Percentiles rank a stretch among this genome's conserved stretches.
phyloP scores from a whole-genome alignment of 2,329 filamentous ascomycete species.

The Fusarium heterosporum region DNA sequence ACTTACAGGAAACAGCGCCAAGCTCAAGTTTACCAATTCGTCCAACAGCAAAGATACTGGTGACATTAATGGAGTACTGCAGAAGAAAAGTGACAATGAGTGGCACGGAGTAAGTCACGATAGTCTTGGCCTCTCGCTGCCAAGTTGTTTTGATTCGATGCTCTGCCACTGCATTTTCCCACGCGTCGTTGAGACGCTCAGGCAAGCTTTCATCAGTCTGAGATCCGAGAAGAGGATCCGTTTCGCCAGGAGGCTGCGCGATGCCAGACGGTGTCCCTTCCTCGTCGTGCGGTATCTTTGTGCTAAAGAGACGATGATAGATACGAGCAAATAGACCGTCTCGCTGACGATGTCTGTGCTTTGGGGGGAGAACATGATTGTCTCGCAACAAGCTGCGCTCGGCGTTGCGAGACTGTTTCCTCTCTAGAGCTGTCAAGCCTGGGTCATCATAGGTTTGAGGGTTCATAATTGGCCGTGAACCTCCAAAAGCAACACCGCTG shows the following conservation, averaged over 20 bases:
- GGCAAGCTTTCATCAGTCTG: slow-evolving; percentile 57
- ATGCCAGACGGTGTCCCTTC: slow-evolving; percentile 55
- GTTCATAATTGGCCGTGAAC: slow-evolving; percentile 76
- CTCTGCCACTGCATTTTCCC: slow-evolving; percentile 85
- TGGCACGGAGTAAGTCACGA: slow-evolving; percentile 77
- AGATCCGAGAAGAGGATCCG: slow-evolving; percentile 55
- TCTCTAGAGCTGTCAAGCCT: slow-evolving; percentile 65
- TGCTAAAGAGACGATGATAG: slow-evolving; percentile 67
- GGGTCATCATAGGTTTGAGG: slow-evolving; percentile 62
- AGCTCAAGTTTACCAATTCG: slow-evolving; percentile 74
- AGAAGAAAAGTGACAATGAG: slow-evolving; percentile 78
- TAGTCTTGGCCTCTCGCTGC: slow-evolving; percentile 87
- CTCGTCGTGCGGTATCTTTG: slow-evolving; percentile 57
- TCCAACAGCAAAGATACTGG: slow-evolving; percentile 82
- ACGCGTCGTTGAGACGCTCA: slow-evolving; percentile 75
- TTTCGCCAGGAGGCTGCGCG: slow-evolving; percentile 56
- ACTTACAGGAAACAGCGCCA: slow-evolving; percentile 58
- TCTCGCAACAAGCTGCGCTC: slow-evolving; percentile 72
- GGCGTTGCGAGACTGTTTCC: slow-evolving; percentile 66
- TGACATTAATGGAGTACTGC: slow-evolving; percentile 87
- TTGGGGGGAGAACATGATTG: slow-evolving; percentile 73
- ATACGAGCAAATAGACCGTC: slow-evolving; percentile 54
- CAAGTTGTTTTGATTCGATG: slow-evolving; percentile 90
- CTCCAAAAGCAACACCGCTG: slow-evolving; percentile 79
- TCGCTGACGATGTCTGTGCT: slow-evolving; percentile 56